Conservation (phyloP, 805 yeast genomes). For the Teunomyces tritomae region DNA sequence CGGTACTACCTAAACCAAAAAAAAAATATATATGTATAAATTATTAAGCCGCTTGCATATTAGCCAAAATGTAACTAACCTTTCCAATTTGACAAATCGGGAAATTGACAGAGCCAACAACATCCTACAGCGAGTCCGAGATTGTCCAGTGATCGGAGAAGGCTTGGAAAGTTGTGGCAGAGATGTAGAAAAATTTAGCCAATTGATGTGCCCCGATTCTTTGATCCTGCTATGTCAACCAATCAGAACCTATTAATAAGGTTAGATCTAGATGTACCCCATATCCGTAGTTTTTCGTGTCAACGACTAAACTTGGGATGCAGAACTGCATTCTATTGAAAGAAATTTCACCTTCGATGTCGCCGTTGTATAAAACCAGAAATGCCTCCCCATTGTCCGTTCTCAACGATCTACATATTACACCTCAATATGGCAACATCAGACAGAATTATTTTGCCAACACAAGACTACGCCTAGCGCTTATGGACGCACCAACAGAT, state of each 20-base stretch:
- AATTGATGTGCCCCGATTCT: background rate
- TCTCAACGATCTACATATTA: background rate
- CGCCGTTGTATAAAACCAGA: background rate
- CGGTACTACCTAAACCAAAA: background rate
- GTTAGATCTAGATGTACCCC: background rate
- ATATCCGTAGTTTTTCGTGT: background rate
- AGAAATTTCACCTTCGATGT: background rate
- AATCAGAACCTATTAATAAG: background rate
- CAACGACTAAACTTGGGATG: background rate
- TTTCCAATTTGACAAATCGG: background rate
- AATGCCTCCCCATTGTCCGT: background rate
- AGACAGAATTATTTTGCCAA: background rate
- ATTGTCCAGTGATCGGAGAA: no score
- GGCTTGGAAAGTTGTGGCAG: no score
- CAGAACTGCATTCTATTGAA: background rate
- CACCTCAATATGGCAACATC: background rate
- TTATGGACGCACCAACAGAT: no score
- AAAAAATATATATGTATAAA: background rate
- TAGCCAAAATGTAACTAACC: background rate
- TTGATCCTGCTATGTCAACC: background rate
- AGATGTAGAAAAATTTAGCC: background rate
- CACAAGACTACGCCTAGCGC: no score
- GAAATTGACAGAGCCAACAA: background rate
- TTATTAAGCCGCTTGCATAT: slow-evolving; percentile 1
- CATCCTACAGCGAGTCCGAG: background rate